Conservation (phyloP, 2,329 filamentous ascomycete species). For the Alternaria brassicicola region DNA sequence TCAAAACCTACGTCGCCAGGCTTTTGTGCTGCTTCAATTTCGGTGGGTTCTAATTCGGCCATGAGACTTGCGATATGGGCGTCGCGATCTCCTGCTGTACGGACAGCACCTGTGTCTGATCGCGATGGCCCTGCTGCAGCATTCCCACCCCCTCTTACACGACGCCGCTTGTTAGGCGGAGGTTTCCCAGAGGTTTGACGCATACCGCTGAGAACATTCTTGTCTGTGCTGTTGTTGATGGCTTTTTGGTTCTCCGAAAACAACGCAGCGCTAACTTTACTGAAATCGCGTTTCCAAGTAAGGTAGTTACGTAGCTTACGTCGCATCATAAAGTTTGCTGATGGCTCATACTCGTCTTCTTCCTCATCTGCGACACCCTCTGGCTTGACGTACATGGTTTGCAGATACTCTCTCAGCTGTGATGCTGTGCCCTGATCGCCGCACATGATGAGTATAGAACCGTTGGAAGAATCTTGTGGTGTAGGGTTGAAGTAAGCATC, state of each 20-base stretch:
- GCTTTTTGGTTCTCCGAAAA: slow-evolving; percentile 82
- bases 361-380: slow-evolving; percentile 52
- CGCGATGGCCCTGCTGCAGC: slow-evolving; percentile 65
- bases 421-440: slow-evolving; percentile 83
- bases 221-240: slow-evolving; percentile 69
- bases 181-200: slow-evolving; percentile 62
- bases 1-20: slow-evolving; percentile 73
- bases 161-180: slow-evolving; percentile 83
- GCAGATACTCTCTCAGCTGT: slow-evolving; percentile 88
- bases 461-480: slow-evolving; percentile 81
- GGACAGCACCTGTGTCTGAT: slow-evolving; percentile 73
- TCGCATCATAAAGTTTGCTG: slow-evolving; percentile 87
- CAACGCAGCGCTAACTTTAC: slow-evolving; percentile 78
- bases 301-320: slow-evolving; percentile 85
- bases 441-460: slow-evolving; percentile 96
- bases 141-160: slow-evolving; percentile 78
- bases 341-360: slow-evolving; percentile 65
- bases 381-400: slow-evolving; percentile 81
- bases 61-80: slow-evolving; percentile 81
- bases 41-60: slow-evolving; percentile 81
- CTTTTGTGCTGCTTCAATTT: slow-evolving; percentile 76
- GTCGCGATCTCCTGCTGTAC: slow-evolving; percentile 80
- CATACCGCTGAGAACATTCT: slow-evolving; percentile 53
- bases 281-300: slow-evolving; percentile 87
- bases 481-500: slow-evolving; percentile 84